Evolutionary conservation across 1,139 yeast species (phyloP).

Genomic region (Kurtzmaniella quercitrusa): DNA sequence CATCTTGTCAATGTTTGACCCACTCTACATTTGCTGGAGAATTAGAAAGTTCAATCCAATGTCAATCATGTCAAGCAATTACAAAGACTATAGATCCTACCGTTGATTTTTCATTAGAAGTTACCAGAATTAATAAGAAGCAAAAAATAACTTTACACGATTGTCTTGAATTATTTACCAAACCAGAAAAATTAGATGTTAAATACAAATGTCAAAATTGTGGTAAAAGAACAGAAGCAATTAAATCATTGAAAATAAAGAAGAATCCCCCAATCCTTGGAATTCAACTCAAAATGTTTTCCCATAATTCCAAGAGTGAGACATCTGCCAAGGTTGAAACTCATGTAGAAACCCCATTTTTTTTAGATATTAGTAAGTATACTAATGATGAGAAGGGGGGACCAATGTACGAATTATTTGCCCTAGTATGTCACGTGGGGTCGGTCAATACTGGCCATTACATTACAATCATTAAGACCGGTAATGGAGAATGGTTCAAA

Average conservation of each 20-base stretch:
- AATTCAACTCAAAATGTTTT: slow-evolving; percentile 83
- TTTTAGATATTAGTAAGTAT: slow-evolving; percentile 66
- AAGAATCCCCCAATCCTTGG: slow-evolving; percentile 74
- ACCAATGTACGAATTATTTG: slow-evolving; percentile 72
- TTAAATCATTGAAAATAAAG: slow-evolving; percentile 63
- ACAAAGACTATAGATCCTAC: slow-evolving; percentile 82
- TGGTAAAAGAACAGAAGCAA: slow-evolving; percentile 56
- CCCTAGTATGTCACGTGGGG: slow-evolving; percentile 85
- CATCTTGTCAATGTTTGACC: slow-evolving; percentile 66
- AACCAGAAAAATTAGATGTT: slow-evolving; percentile 70
- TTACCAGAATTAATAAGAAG: slow-evolving; percentile 24
- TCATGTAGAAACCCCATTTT: slow-evolving; percentile 67
- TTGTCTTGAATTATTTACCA: slow-evolving; percentile 74
- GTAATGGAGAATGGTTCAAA: slow-evolving; percentile 77
- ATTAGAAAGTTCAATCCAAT: slow-evolving; percentile 68
- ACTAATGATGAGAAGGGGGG: slow-evolving; percentile 27
- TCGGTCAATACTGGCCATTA: slow-evolving; percentile 95
- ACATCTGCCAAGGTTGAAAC: slow-evolving; percentile 72
- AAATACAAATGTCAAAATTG: slow-evolving; percentile 70
- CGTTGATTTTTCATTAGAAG: slow-evolving; percentile 82
- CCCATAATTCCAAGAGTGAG: slow-evolving; percentile 56
- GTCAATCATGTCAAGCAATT: slow-evolving; percentile 61
- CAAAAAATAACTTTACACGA: slow-evolving; percentile 40
- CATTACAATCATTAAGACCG: slow-evolving; percentile 69
- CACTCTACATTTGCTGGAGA: slow-evolving; percentile 79